Conservation (phyloP, 2,329 filamentous ascomycete genomes). For the Epichloe elymi region DNA sequence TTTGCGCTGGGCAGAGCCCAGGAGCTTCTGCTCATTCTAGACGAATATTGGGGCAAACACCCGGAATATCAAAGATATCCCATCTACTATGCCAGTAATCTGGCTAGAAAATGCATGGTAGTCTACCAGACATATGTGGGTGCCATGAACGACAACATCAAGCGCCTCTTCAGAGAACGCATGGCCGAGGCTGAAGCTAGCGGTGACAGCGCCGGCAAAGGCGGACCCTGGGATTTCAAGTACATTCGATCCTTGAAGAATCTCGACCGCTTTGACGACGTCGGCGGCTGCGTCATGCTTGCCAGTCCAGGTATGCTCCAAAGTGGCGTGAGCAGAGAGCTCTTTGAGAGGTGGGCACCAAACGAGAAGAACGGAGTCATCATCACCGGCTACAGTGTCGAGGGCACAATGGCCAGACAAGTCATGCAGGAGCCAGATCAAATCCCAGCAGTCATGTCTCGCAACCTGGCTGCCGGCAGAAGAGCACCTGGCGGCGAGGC, state of each 20-base stretch:
- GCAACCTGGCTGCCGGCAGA: constrained; percentile 50
- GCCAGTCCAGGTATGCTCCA: constrained; percentile 97
- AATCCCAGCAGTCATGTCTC: constrained; percentile 86
- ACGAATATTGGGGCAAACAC: constrained; percentile 93
- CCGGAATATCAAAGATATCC: constrained; percentile 78
- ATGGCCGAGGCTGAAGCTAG: constrained; percentile 82
- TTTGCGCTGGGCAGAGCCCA: constrained; percentile 91
- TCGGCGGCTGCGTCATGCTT: constrained; percentile 92
- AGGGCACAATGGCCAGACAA: constrained; percentile 95
- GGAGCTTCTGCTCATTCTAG: constrained; percentile 83
- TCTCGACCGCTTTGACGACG: constrained; percentile 89
- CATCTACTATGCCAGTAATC: constrained; percentile 94
- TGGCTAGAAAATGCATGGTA: constrained; percentile 94
- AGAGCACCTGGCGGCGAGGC: constrained; percentile 52
- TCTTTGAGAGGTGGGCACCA: constrained; percentile 91
- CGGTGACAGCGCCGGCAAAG: constrained; percentile 60
- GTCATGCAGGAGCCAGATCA: constrained; percentile 91
- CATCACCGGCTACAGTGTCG: constrained; percentile 95
- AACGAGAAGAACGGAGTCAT: constrained; percentile 96
- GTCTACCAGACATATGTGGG: constrained; percentile 97
- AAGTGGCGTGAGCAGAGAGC: constrained; percentile 82
- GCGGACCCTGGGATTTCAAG: constrained; percentile 92
- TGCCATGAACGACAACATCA: constrained; percentile 99
- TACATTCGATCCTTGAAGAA: constrained; percentile 87
- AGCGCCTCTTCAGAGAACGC: constrained; percentile 79